Percentiles rank a stretch among this genome's conserved stretches.
Evolutionary conservation across 352 stramenopile species (phyloP).

Genomic region (Phytopythium ostracodes): DNA sequence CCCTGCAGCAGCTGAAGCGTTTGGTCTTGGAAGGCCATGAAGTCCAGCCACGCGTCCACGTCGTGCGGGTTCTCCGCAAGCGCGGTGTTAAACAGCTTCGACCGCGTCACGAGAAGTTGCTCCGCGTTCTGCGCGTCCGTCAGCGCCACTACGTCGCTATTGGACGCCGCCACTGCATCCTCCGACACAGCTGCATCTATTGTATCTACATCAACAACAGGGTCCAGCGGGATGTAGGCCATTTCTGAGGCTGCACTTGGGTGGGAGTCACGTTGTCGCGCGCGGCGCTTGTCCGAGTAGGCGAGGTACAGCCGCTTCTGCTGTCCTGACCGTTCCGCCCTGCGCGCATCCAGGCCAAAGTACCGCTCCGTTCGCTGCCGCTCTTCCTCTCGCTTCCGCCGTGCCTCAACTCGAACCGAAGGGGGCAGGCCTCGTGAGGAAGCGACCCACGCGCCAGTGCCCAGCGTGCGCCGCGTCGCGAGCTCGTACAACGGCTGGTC

Average conservation of each 20-base stretch:
- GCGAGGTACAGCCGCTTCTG: conserved; percentile 57
- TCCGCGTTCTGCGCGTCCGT: conserved; percentile 67
- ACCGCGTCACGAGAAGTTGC: conserved; percentile 49
- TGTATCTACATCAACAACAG: conserved; percentile 24
- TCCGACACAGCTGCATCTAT: not conserved
- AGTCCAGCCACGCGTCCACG: conserved; percentile 55
- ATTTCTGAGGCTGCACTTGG: conserved; percentile 20
- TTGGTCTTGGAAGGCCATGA: conserved; percentile 76
- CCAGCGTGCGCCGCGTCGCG: conserved; percentile 39
- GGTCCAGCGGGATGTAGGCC: conserved; percentile 58
- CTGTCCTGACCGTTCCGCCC: conserved; percentile 30
- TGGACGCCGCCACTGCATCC: not conserved
- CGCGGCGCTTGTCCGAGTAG: conserved; percentile 58
- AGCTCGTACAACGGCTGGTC: conserved; percentile 64
- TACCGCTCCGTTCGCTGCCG: conserved; percentile 30
- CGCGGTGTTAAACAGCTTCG: conserved; percentile 42
- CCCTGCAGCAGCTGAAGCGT: conserved; percentile 28
- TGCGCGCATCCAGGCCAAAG: conserved; percentile 43
- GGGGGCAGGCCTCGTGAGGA: conserved; percentile 10
- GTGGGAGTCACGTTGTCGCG: conserved; percentile 5
- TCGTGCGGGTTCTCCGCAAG: conserved; percentile 35
- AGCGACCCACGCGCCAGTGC: conserved; percentile 41
- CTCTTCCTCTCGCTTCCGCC: conserved; percentile 5
- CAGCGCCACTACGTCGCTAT: conserved; percentile 21
- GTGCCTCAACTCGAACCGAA: conserved; percentile 4